Percentiles rank a stretch among this genome's conserved stretches.
Conservation (phyloP, 768 basidiomycete species). For the Clavaria fumosa region DNA sequence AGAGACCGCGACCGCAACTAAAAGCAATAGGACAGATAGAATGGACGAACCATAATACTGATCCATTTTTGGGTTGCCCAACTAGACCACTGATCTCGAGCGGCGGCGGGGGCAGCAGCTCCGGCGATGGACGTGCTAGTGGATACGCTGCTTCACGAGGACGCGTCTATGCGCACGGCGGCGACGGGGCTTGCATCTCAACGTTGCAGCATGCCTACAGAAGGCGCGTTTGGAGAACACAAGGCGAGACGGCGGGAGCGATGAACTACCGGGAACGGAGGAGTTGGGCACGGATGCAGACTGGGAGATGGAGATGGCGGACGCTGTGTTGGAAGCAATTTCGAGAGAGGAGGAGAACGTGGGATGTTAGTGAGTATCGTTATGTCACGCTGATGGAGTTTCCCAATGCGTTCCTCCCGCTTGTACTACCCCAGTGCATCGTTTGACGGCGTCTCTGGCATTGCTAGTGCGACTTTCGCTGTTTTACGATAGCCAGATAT, state of each 20-base stretch:
- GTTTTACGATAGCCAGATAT: too few species aligned
- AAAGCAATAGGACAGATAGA: slow-evolving; percentile 28
- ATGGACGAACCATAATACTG: too few species aligned
- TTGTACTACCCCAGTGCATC: too few species aligned
- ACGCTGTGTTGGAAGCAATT: slow-evolving; percentile 71
- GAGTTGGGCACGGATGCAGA: slow-evolving; percentile 53
- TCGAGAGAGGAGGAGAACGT: slow-evolving; percentile 54
- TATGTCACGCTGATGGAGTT: too few species aligned
- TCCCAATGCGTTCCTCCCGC: too few species aligned
- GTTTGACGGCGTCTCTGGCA: too few species aligned
- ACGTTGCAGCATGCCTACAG: slow-evolving; percentile 55
- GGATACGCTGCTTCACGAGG: slow-evolving; percentile 49
- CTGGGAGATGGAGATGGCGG: slow-evolving; percentile 75
- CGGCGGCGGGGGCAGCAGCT: slow-evolving; percentile 14
- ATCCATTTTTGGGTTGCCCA: too few species aligned
- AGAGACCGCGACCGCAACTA: too few species aligned
- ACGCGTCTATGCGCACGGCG: slow-evolving; percentile 54
- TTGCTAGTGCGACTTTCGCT: too few species aligned
- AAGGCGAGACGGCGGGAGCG: slow-evolving; percentile 18
- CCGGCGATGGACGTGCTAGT: slow-evolving; percentile 43
- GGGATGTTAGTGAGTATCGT: slow-evolving; percentile 65
- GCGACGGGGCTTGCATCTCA: slow-evolving; percentile 75
- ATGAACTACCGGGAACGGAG: too few species aligned
- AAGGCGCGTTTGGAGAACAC: slow-evolving; percentile 33
- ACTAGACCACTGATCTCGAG: background rate